phyloP scores from a whole-genome alignment of 352 stramenopile genomes.

The Phytophthora multivora region DNA sequence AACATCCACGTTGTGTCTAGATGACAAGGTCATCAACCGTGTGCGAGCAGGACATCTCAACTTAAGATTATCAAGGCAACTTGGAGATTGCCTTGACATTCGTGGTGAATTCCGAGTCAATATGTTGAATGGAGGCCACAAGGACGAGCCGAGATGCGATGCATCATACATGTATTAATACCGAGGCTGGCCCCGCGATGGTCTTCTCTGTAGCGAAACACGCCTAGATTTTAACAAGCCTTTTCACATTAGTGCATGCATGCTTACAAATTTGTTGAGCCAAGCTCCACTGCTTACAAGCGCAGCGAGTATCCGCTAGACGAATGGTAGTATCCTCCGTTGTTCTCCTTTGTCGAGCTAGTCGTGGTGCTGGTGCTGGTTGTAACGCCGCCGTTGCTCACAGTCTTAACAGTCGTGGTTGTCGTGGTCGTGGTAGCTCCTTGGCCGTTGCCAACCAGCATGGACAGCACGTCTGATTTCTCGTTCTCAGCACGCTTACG shows the following conservation, averaged over 20 bases:
- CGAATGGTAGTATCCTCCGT: slow-evolving; percentile 69
- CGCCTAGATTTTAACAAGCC: slow-evolving; percentile 2
- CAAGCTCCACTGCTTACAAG: slow-evolving; percentile 33
- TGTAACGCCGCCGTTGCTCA: slow-evolving; percentile 14
- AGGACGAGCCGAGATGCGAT: neutral
- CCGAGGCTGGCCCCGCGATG: no score
- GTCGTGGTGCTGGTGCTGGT: slow-evolving; percentile 28
- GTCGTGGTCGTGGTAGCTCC: slow-evolving; percentile 17
- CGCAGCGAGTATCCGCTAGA: slow-evolving; percentile 68
- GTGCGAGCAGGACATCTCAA: neutral
- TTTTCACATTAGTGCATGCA: slow-evolving; percentile 6
- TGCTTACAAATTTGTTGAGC: neutral
- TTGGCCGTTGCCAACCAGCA: slow-evolving; percentile 48
- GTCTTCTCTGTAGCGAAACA: no score
- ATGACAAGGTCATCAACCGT: neutral
- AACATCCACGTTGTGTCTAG: neutral
- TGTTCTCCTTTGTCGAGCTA: slow-evolving; percentile 29
- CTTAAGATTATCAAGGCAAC: no score
- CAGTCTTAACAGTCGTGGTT: slow-evolving; percentile 30
- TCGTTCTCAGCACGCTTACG: slow-evolving; percentile 83
- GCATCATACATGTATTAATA: no score
- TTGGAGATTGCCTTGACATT: neutral
- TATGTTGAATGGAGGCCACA: neutral
- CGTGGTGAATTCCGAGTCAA: no score
- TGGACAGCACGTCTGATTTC: slow-evolving; percentile 65